Percentiles rank a stretch among this genome's conserved stretches.
phyloP scores from a whole-genome alignment of 2,329 filamentous ascomycete species.

The Trichoderma sp. region DNA sequence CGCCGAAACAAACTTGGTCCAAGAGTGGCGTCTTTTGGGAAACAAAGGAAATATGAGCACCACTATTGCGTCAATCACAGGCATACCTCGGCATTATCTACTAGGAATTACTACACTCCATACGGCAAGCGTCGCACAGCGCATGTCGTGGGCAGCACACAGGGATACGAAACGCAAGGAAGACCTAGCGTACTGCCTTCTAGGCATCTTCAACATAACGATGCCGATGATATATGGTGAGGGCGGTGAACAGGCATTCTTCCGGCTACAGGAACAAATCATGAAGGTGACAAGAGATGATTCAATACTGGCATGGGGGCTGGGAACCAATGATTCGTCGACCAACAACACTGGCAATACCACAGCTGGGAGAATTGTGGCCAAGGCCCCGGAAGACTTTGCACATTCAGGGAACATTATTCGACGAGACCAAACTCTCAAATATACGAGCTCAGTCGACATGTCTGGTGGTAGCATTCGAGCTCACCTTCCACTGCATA shows the following conservation, averaged over 20 bases:
- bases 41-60: slow-evolving; percentile 16
- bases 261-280: slow-evolving; percentile 25
- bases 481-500: not conserved
- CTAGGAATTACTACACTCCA: slow-evolving; percentile 11
- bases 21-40: slow-evolving; percentile 23
- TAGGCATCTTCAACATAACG: slow-evolving; percentile 25
- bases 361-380: not conserved
- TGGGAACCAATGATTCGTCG: not conserved
- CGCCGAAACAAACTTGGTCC: not conserved
- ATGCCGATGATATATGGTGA: slow-evolving; percentile 28
- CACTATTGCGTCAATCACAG: slow-evolving; percentile 32
- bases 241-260: slow-evolving; percentile 23
- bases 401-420: slow-evolving; percentile 18
- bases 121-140: slow-evolving; percentile 26
- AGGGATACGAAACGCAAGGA: slow-evolving; percentile 25
- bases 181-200: slow-evolving; percentile 27
- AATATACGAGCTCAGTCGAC: not conserved
- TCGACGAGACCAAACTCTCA: not conserved
- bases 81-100: slow-evolving; percentile 28
- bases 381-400: slow-evolving; percentile 16
- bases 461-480: slow-evolving; percentile 21
- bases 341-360: not conserved
- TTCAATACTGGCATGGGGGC: slow-evolving; percentile 28
- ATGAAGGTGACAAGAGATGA: slow-evolving; percentile 24
- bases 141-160: slow-evolving; percentile 27